phyloP scores from a whole-genome alignment of 208 protist genomes.

The Wallacemonas sp. region DNA sequence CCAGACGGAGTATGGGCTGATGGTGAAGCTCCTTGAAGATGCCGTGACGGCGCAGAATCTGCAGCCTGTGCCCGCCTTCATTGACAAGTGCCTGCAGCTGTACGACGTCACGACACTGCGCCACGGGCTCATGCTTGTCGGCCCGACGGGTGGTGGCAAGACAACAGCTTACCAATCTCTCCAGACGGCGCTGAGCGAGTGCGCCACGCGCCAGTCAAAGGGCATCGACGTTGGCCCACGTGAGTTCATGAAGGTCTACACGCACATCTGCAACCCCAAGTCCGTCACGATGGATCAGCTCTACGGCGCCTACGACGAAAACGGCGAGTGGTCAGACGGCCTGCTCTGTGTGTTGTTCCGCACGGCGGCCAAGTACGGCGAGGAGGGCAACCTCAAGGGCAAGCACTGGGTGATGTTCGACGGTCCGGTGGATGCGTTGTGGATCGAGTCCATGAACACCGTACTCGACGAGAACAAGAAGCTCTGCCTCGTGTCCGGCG shows the following conservation, averaged over 20 bases:
- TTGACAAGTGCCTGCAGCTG: constrained; percentile 97
- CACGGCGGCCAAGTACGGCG: constrained; percentile 84
- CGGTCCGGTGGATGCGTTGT: constrained; percentile 96
- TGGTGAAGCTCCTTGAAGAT: constrained; percentile 80
- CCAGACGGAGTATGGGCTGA: constrained; percentile 92
- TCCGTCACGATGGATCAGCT: constrained; percentile 98
- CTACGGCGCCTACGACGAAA: constrained; percentile 97
- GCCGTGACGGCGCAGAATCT: constrained; percentile 63
- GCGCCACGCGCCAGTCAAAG: constrained; percentile 66
- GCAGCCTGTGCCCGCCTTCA: constrained; percentile 92
- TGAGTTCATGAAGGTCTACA: constrained; percentile 90
- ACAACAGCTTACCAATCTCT: constrained; percentile 90
- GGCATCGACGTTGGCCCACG: constrained; percentile 64
- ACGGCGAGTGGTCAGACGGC: constrained; percentile 97
- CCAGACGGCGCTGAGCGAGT: constrained; percentile 79
- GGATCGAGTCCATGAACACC: constrained; percentile 97
- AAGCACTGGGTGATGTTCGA: constrained; percentile 98
- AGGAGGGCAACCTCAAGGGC: constrained; percentile 76
- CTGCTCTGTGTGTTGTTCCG: constrained; percentile 95
- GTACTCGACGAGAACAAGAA: constrained; percentile 97
- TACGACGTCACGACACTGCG: constrained; percentile 98
- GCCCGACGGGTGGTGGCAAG: constrained; percentile 96
- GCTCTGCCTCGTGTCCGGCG: constrained; percentile 94
- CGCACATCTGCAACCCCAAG: constrained; percentile 96
- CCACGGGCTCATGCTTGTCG: constrained; percentile 98